Evolutionary conservation across 805 yeast genomes (phyloP).

Genomic region (Lachancea kluyveri): DNA sequence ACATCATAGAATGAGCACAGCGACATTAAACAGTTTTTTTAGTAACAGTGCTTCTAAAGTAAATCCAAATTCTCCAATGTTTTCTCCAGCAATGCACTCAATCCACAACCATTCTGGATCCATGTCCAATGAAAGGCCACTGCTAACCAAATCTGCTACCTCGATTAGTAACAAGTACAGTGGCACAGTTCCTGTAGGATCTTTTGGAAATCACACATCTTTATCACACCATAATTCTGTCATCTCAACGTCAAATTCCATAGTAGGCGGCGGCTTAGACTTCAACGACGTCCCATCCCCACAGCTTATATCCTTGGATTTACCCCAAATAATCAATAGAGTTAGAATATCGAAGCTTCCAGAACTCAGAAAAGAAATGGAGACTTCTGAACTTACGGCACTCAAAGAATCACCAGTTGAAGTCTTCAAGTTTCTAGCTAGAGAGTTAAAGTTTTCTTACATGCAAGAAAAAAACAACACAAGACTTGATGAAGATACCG

Average conservation of each 20-base stretch:
- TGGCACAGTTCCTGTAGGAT: conserved; percentile 6
- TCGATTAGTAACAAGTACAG: conserved; percentile 17
- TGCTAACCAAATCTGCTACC: conserved; percentile 9
- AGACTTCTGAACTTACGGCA: conserved; percentile 11
- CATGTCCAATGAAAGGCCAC: conserved; percentile 13
- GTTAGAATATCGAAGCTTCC: conserved; percentile 21
- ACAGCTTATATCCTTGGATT: conserved; percentile 21
- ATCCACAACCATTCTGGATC: too few relatives aligned
- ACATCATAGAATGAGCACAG: conserved; percentile 7
- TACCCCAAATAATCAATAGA: conserved; percentile 26
- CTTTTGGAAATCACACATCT: conserved; percentile 13
- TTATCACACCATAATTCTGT: conserved; percentile 9
- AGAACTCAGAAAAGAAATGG: conserved; percentile 7
- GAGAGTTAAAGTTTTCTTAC: conserved; percentile 28
- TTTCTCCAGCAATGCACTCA: conserved; percentile 5
- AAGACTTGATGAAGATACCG: conserved; percentile 10
- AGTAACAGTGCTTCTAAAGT: conserved; percentile 1
- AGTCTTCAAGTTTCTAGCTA: conserved; percentile 28
- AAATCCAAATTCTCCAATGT: conserved; percentile 5
- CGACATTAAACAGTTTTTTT: conserved; percentile 6
- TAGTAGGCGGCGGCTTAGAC: conserved; percentile 7
- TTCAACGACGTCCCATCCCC: conserved; percentile 16
- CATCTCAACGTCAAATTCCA: conserved; percentile 6
- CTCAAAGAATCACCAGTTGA: conserved; percentile 28
- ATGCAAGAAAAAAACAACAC: conserved; percentile 13